Evolutionary conservation across 176 grass and related monocot genomes (phyloP).

Genomic region (Coix lacrymajobi): DNA sequence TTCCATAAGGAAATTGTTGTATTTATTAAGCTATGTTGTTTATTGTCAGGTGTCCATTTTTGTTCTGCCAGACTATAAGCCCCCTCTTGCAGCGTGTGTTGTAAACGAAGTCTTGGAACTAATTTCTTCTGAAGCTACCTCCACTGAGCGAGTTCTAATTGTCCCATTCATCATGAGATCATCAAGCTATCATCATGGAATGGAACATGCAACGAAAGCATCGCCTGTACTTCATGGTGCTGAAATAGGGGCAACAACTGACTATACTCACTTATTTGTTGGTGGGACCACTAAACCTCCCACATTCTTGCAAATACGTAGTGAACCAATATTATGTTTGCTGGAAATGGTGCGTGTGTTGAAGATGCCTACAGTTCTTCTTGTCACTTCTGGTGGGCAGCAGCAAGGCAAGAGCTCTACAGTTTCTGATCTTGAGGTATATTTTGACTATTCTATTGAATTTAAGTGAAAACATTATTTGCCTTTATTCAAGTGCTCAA

Average conservation of each 20-base stretch:
- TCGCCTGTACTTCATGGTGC: constrained; percentile 37
- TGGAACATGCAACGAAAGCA: constrained; percentile 17
- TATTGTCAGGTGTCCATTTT: constrained; percentile 68
- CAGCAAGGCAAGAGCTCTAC: constrained; percentile 41
- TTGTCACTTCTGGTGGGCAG: constrained; percentile 42
- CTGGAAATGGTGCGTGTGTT: constrained; percentile 65
- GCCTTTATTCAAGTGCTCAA: neutral
- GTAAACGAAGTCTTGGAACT: constrained; percentile 66
- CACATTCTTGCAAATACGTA: constrained; percentile 58
- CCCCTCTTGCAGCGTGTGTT: constrained; percentile 74
- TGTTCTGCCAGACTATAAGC: constrained; percentile 72
- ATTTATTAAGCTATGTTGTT: constrained; percentile 25
- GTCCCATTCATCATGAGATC: constrained; percentile 62
- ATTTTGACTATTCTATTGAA: neutral
- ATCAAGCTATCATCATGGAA: constrained; percentile 27
- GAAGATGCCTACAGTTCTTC: constrained; percentile 62
- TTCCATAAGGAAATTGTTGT: neutral
- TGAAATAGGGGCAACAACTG: constrained; percentile 58
- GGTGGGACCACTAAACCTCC: constrained; percentile 41
- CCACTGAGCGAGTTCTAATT: constrained; percentile 39
- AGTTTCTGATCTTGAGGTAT: constrained; percentile 65
- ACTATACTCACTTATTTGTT: constrained; percentile 47
- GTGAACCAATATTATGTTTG: constrained; percentile 72
- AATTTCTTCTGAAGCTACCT: constrained; percentile 44
- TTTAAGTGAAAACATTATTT: neutral